phyloP scores from a whole-genome alignment of 1,284 basidiomycete genomes.

The Ganoderma boninense region DNA sequence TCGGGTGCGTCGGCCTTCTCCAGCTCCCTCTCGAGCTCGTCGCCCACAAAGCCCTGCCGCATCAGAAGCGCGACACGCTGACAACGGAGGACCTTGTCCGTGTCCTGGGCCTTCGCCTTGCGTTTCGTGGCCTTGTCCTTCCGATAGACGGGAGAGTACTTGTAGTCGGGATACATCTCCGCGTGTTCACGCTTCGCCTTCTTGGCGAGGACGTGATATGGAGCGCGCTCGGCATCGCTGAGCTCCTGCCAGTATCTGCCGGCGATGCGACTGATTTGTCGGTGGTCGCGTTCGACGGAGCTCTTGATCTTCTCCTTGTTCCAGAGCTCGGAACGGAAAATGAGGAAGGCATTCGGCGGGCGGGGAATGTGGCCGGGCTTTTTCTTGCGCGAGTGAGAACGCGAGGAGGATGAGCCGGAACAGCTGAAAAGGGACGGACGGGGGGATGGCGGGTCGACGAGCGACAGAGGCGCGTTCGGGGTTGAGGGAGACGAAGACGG shows the following conservation, averaged over 20 bases:
- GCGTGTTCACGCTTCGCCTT: slow-evolving; percentile 59
- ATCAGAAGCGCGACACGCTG: slow-evolving; percentile 53
- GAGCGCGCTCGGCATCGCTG: slow-evolving; percentile 43
- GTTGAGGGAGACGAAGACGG: slow-evolving; percentile 15
- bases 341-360: slow-evolving; percentile 87
- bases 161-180: slow-evolving; percentile 62
- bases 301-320: slow-evolving; percentile 51
- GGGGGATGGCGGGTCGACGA: slow-evolving; percentile 18
- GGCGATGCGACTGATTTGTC: slow-evolving; percentile 60
- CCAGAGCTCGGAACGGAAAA: slow-evolving; percentile 80
- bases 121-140: slow-evolving; percentile 42
- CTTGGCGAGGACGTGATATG: slow-evolving; percentile 54
- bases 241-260: slow-evolving; percentile 53
- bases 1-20: slow-evolving; percentile 27
- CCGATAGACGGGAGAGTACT: slow-evolving; percentile 54
- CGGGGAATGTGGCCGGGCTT: slow-evolving; percentile 65
- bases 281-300: slow-evolving; percentile 53
- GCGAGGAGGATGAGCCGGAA: slow-evolving; percentile 11
- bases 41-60: slow-evolving; percentile 49
- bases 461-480: slow-evolving; percentile 4
- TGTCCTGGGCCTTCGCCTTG: slow-evolving; percentile 42
- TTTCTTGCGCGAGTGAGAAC: slow-evolving; percentile 52
- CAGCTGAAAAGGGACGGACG: neutral
- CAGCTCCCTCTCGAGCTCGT: slow-evolving; percentile 45
- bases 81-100: slow-evolving; percentile 48